Percentiles rank a stretch among this genome's conserved stretches.
Conservation (phyloP, 495 filamentous ascomycete species). For the Daldinia decipiens region DNA sequence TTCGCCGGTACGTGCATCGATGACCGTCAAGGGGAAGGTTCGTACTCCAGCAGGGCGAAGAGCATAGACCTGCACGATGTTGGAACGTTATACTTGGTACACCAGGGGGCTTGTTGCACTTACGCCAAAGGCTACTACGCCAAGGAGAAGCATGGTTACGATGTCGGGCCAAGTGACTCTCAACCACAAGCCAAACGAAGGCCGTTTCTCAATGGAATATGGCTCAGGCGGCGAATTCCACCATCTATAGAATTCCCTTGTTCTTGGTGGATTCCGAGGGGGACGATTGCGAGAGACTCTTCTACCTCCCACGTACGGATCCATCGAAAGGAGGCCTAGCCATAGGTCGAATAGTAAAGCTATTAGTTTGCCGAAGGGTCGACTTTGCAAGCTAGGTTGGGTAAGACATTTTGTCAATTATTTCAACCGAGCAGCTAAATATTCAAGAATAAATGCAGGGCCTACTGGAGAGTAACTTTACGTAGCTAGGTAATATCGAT, state of each 20-base stretch:
- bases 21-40: constrained; percentile 57
- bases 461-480: not conserved
- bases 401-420: not conserved
- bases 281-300: constrained; percentile 18
- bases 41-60: constrained; percentile 53
- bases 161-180: constrained; percentile 58
- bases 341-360: not conserved
- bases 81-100: constrained; percentile 1
- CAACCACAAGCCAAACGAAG: constrained; percentile 58
- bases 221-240: not conserved
- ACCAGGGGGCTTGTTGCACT: constrained; percentile 13
- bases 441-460: not conserved
- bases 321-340: constrained; percentile 15
- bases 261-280: not conserved
- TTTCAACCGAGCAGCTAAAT: not conserved
- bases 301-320: constrained; percentile 33
- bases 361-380: not conserved
- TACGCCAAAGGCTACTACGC: constrained; percentile 58
- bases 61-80: constrained; percentile 48
- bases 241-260: constrained; percentile 1
- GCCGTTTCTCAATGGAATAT: constrained; percentile 50
- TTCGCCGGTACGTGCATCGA: constrained; percentile 23
- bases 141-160: constrained; percentile 57
- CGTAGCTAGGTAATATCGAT: too few relatives aligned
- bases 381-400: not conserved